Percentiles rank a stretch among this genome's conserved stretches.
Conservation (phyloP, 257 asterid genomes). For the Solanum acaule region DNA sequence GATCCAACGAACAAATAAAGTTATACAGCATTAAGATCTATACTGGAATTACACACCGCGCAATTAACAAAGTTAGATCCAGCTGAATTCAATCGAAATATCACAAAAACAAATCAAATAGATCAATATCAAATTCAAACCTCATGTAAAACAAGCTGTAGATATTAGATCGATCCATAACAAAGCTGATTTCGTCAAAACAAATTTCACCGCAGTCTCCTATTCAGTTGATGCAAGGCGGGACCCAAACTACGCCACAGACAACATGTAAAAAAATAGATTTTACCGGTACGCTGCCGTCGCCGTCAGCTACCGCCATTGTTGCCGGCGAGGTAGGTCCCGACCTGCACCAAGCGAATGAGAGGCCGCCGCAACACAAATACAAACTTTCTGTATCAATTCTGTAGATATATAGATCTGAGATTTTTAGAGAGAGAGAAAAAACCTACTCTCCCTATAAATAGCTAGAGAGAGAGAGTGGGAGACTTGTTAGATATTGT, state of each 20-base stretch:
- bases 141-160: not conserved
- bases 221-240: conserved; percentile 6
- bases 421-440: not conserved
- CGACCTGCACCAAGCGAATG: conserved; percentile 7
- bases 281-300: not conserved
- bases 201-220: not conserved
- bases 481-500: not conserved
- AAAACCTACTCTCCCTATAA: not conserved
- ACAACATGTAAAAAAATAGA: not conserved
- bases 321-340: not conserved
- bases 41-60: not conserved
- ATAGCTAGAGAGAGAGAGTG: not conserved
- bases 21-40: not conserved
- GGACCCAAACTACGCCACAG: not conserved
- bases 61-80: not conserved
- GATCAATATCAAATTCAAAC: not conserved
- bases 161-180: not conserved
- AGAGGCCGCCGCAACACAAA: not conserved
- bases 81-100: not conserved
- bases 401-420: not conserved
- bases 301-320: not conserved
- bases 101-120: not conserved
- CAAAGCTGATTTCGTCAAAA: not conserved
- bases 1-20: not conserved
- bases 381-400: not conserved